Percentiles rank a stretch among this genome's conserved stretches.
These are phyloP conservation scores for Yamadazyma sp. DNA, from an alignment of 1,139 yeast genomes.

Conservation along the genomic window DNA sequence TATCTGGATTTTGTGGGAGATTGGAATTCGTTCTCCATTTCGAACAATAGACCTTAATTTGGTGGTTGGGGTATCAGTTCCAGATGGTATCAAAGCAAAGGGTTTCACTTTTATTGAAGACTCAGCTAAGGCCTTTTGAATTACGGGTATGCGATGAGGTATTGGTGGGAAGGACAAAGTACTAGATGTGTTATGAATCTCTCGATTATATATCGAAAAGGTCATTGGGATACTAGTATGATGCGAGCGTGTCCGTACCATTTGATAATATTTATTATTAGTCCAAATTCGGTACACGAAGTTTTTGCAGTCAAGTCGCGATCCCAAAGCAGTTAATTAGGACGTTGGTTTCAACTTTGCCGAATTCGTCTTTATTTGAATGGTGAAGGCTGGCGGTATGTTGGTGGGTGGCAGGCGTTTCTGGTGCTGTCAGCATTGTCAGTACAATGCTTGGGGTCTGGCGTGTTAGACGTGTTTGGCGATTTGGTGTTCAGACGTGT, in stretches of 20 bases:
- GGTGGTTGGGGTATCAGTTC: neutral
- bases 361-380: neutral
- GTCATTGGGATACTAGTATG: neutral
- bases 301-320: constrained; percentile 1
- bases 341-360: neutral
- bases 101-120: no score
- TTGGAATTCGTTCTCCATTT: constrained; percentile 14
- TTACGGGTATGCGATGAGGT: neutral
- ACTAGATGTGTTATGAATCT: no score
- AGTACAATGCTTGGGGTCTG: no score
- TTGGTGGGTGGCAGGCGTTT: no score
- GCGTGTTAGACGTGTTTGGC: no score
- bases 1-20: constrained; percentile 32
- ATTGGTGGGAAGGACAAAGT: no score
- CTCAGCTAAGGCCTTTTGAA: no score
- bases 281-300: constrained; percentile 5
- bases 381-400: neutral
- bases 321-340: neutral
- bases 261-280: constrained; percentile 1
- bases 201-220: neutral
- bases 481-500: no score
- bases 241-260: no score
- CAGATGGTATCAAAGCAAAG: neutral
- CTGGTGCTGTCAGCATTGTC: no score
- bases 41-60: neutral